Percentiles rank a stretch among this genome's conserved stretches.
Evolutionary conservation across 371 early-diverging fungal species (phyloP).

Genomic region (Mortierella sp.): DNA sequence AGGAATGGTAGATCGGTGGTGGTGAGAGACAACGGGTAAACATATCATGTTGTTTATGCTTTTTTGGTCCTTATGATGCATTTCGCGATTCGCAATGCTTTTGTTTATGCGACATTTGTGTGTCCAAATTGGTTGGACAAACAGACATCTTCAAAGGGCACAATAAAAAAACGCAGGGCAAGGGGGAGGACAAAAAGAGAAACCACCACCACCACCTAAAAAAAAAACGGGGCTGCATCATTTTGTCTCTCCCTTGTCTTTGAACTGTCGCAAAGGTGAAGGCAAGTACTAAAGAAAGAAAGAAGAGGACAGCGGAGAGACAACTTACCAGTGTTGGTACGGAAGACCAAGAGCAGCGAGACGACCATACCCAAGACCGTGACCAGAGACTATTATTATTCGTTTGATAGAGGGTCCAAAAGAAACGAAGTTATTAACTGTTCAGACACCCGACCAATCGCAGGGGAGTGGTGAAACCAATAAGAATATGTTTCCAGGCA

Average conservation of each 20-base stretch:
- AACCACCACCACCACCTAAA: background rate
- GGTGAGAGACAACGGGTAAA: background rate
- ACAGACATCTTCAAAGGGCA: background rate
- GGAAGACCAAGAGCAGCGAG: constrained; percentile 77
- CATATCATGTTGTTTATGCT: background rate
- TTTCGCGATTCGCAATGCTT: no score
- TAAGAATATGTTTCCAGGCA: background rate
- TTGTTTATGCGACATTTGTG: background rate
- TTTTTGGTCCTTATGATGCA: no score
- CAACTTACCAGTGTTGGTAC: constrained; percentile 75
- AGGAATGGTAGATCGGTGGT: background rate
- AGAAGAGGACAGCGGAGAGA: background rate
- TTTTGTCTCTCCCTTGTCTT: background rate
- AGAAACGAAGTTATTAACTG: background rate
- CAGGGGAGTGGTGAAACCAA: background rate
- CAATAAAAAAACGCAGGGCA: background rate
- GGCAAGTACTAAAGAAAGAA: background rate
- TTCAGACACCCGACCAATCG: constrained; percentile 8
- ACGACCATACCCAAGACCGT: constrained; percentile 71
- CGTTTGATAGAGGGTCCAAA: background rate
- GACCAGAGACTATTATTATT: constrained; percentile 53
- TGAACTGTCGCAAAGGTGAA: no score
- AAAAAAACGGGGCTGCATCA: background rate
- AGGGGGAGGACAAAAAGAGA: background rate
- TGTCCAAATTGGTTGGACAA: constrained; percentile 3